Conservation (phyloP, 352 stramenopile genomes). For the Globisporangium solare region DNA sequence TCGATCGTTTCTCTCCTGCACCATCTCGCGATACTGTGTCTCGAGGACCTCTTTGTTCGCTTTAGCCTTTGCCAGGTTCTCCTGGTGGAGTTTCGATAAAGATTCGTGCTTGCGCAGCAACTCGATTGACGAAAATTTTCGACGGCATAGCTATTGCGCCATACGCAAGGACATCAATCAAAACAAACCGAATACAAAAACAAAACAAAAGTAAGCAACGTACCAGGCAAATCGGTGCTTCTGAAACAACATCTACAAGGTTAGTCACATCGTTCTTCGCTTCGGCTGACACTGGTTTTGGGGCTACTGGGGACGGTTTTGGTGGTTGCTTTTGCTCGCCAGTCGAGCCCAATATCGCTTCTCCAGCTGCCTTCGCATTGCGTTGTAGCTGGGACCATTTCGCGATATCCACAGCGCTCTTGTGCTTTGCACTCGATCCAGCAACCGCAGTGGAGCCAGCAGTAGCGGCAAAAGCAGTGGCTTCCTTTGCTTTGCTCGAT, state of each 20-base stretch:
- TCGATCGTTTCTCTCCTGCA: constrained; percentile 29
- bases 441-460: constrained; percentile 8
- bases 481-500: constrained; percentile 7
- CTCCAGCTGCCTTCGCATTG: constrained; percentile 19
- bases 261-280: constrained; percentile 25
- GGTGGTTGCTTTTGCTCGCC: too few relatives aligned
- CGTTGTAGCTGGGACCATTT: constrained; percentile 75
- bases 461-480: background rate
- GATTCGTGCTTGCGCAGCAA: constrained; percentile 75
- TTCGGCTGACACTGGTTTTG: constrained; percentile 4
- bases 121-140: constrained; percentile 75
- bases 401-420: constrained; percentile 73
- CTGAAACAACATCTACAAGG: constrained; percentile 36
- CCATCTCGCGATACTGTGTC: constrained; percentile 55
- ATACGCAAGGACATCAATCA: background rate
- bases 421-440: constrained; percentile 48
- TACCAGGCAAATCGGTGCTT: constrained; percentile 81
- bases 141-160: constrained; percentile 53
- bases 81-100: constrained; percentile 65
- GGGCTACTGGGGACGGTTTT: too few relatives aligned
- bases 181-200: background rate
- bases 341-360: background rate
- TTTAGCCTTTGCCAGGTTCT: constrained; percentile 76
- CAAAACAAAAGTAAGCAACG: constrained; percentile 7
- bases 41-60: constrained; percentile 63